Conservation (phyloP, 2,329 filamentous ascomycete genomes). For the Colletotrichum trifolii region DNA sequence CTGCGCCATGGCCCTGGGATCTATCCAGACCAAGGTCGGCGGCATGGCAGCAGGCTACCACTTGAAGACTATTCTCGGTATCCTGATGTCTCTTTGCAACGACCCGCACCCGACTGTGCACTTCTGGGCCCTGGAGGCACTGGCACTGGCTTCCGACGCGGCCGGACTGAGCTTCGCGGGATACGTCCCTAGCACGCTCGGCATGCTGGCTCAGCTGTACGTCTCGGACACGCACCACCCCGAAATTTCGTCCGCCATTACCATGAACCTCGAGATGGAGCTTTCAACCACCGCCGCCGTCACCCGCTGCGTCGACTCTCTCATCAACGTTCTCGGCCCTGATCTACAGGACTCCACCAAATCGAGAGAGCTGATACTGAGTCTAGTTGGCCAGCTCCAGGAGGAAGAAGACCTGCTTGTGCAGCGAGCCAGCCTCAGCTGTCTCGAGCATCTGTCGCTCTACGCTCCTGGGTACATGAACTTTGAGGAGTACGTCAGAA, state of each 20-base stretch:
- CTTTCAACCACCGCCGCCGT: constrained; percentile 85
- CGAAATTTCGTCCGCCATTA: constrained; percentile 81
- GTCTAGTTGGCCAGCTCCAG: constrained; percentile 84
- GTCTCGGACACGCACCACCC: constrained; percentile 91
- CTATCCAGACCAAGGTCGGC: constrained; percentile 94
- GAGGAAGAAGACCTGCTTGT: constrained; percentile 72
- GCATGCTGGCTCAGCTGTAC: constrained; percentile 94
- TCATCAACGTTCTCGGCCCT: constrained; percentile 95
- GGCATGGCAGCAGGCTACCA: constrained; percentile 98
- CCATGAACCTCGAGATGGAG: constrained; percentile 91
- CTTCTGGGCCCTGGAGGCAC: constrained; percentile 92
- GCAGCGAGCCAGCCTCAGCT: constrained; percentile 81
- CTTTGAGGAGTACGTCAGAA: constrained; percentile 83
- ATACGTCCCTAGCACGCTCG: constrained; percentile 89
- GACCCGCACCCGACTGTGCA: constrained; percentile 96
- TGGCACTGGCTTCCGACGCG: constrained; percentile 88
- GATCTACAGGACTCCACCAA: constrained; percentile 94
- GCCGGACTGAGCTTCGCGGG: constrained; percentile 91
- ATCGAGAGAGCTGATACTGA: constrained; percentile 91
- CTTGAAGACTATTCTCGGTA: constrained; percentile 95
- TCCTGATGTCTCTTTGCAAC: constrained; percentile 96
- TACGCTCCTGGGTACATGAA: constrained; percentile 92
- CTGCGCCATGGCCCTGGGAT: constrained; percentile 91
- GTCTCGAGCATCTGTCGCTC: constrained; percentile 89
- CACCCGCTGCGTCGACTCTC: constrained; percentile 89